Conservation (phyloP, 495 filamentous ascomycete genomes). For the Cairneyella variabilis region DNA sequence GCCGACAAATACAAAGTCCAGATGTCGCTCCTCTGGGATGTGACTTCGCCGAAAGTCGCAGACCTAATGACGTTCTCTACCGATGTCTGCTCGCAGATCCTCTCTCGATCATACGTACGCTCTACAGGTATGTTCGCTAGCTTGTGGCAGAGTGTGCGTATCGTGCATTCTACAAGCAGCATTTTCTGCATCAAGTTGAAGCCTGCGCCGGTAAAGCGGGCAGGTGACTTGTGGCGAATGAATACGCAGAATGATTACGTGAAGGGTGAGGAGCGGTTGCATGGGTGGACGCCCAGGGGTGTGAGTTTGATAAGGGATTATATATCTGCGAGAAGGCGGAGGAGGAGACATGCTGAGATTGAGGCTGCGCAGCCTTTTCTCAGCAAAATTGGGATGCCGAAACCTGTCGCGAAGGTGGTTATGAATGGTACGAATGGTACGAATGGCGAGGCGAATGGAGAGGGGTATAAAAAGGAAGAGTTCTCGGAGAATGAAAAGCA, state of each 20-base stretch:
- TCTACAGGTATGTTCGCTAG: constrained; percentile 82
- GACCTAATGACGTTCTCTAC: constrained; percentile 82
- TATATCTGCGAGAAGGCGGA: constrained; percentile 64
- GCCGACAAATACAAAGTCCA: constrained; percentile 89
- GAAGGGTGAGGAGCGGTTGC: constrained; percentile 85
- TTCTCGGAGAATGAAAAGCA: constrained; percentile 49
- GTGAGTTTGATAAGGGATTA: constrained; percentile 85
- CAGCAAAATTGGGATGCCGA: constrained; percentile 35
- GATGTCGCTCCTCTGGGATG: constrained; percentile 78
- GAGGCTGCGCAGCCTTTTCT: constrained; percentile 73
- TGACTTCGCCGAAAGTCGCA: constrained; percentile 71
- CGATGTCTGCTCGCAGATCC: constrained; percentile 74
- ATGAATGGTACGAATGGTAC: constrained; percentile 6
- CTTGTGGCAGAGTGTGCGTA: constrained; percentile 76
- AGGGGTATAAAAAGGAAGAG: constrained; percentile 31
- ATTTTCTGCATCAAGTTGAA: constrained; percentile 84
- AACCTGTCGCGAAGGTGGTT: constrained; percentile 5
- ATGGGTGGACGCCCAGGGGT: constrained; percentile 81
- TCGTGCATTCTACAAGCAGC: constrained; percentile 79
- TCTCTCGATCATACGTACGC: constrained; percentile 78
- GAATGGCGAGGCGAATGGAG: constrained; percentile 1
- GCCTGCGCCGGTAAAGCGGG: constrained; percentile 83
- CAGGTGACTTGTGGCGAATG: constrained; percentile 94
- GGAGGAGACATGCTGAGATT: constrained; percentile 69
- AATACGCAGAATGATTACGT: constrained; percentile 91